A percentile compares a stretch with the other conserved stretches of the same genome.
These are phyloP conservation scores for Metarhizium brunneum DNA, from an alignment of 2,329 filamentous ascomycete species.

Conservation along the genomic window DNA sequence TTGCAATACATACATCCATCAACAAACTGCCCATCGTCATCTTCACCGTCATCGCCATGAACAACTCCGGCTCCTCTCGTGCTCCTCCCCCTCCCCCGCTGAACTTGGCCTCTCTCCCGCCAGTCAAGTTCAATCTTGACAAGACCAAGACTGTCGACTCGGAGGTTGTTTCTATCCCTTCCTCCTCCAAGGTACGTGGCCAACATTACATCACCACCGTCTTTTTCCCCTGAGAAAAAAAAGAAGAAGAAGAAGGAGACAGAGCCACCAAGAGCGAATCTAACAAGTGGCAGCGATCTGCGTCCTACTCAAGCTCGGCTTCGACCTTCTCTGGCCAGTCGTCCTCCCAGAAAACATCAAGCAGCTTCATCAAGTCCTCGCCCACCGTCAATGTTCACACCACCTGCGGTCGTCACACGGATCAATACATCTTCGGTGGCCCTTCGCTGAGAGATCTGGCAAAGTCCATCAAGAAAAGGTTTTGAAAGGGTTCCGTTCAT, in stretches of 20 bases:
- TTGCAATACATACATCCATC: not conserved
- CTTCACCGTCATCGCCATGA: not conserved
- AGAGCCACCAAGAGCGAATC: not conserved
- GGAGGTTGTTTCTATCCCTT: slow-evolving; percentile 9
- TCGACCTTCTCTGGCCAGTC: slow-evolving; percentile 14
- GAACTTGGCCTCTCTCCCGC: slow-evolving; percentile 6
- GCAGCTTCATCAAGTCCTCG: slow-evolving; percentile 24
- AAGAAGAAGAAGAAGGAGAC: not conserved
- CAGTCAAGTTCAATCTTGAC: slow-evolving; percentile 12
- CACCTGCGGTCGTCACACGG: slow-evolving; percentile 44
- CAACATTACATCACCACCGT: not conserved
- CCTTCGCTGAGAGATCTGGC: slow-evolving; percentile 35
- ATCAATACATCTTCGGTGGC: slow-evolving; percentile 43
- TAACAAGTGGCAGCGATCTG: slow-evolving; percentile 17
- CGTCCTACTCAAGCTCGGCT: slow-evolving; percentile 20
- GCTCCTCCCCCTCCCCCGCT: slow-evolving; percentile 8
- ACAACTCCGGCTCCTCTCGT: slow-evolving; percentile 1
- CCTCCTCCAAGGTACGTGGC: slow-evolving; percentile 14
- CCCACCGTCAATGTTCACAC: slow-evolving; percentile 42
- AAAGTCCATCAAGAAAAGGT: slow-evolving; percentile 28
- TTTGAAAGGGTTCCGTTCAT: not conserved
- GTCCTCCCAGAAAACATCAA: slow-evolving; percentile 21
- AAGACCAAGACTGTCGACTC: slow-evolving; percentile 14
- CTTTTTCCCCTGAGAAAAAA: not conserved
- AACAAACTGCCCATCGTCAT: not conserved